Conservation (phyloP, 352 stramenopile genomes). For the Heterotrichella gracilis region DNA sequence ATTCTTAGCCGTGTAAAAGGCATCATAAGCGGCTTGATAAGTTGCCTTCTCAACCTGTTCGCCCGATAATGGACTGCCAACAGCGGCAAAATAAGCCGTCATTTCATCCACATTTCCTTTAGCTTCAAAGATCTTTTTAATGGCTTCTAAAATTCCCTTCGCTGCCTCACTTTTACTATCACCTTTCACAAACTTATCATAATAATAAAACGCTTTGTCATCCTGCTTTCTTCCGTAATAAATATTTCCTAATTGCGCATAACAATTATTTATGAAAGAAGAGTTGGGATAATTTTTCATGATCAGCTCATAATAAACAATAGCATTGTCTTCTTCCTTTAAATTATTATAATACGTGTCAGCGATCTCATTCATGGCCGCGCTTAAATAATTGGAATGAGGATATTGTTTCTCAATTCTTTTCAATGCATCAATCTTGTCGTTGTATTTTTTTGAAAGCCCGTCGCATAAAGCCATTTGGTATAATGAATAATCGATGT, state of each 20-base stretch:
- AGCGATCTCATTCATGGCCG: not conserved
- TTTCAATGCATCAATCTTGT: not conserved
- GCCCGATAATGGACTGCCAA: not conserved
- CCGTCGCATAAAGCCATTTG: not conserved
- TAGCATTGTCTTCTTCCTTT: not conserved
- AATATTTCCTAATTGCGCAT: not conserved
- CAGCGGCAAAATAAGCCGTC: not conserved
- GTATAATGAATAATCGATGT: not conserved
- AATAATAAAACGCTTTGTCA: not conserved
- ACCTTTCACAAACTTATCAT: not conserved
- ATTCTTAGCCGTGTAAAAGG: not conserved
- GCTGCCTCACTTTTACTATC: not conserved
- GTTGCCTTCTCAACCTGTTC: not conserved
- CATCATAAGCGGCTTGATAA: not conserved
- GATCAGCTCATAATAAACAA: not conserved
- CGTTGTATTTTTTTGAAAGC: not conserved
- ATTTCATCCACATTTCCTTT: not conserved
- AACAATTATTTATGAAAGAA: not conserved
- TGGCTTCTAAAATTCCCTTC: not conserved
- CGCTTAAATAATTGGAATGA: not conserved
- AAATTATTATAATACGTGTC: not conserved
- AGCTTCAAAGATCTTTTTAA: conserved; percentile 2
- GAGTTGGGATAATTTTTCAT: not conserved
- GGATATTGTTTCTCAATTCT: not conserved
- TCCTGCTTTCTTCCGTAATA: not conserved